Evolutionary conservation across 2,329 filamentous ascomycete genomes (phyloP).

Genomic region (Scedosporium minutisporum): DNA sequence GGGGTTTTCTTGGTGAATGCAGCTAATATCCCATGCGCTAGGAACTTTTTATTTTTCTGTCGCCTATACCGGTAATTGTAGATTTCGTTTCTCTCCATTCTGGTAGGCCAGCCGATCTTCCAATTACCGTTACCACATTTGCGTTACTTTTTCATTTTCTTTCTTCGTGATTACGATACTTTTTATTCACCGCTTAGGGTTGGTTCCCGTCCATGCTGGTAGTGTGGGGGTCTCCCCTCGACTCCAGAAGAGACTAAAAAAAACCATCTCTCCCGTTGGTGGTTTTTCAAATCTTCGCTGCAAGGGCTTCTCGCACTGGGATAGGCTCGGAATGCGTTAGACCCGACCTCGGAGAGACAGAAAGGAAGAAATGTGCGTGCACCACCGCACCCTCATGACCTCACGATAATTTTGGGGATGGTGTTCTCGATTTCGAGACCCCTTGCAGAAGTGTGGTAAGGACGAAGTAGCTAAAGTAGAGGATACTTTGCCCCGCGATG

Average conservation of each 20-base stretch:
- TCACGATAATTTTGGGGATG: neutral
- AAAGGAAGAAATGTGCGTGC: neutral
- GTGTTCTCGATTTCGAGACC: neutral
- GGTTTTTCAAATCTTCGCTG: neutral
- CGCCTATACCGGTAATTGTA: neutral
- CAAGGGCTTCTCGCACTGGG: neutral
- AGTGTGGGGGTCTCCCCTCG: neutral
- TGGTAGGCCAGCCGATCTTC: neutral
- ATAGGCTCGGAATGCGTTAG: neutral
- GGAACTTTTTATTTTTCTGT: neutral
- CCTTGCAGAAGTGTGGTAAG: neutral
- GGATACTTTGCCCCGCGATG: neutral
- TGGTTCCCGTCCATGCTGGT: neutral
- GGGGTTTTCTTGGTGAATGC: neutral
- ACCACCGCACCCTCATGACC: neutral
- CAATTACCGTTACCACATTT: neutral
- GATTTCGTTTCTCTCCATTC: neutral
- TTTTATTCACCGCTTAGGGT: neutral
- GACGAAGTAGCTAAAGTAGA: neutral
- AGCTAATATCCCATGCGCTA: neutral
- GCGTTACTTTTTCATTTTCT: neutral
- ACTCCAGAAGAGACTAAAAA: neutral
- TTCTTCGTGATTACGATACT: neutral
- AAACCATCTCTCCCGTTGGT: neutral
- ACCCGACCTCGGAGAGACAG: neutral